A percentile compares a stretch with the other conserved stretches of the same genome.
Conservation (phyloP, 306 rosid species). For the Begonia masoniana region DNA sequence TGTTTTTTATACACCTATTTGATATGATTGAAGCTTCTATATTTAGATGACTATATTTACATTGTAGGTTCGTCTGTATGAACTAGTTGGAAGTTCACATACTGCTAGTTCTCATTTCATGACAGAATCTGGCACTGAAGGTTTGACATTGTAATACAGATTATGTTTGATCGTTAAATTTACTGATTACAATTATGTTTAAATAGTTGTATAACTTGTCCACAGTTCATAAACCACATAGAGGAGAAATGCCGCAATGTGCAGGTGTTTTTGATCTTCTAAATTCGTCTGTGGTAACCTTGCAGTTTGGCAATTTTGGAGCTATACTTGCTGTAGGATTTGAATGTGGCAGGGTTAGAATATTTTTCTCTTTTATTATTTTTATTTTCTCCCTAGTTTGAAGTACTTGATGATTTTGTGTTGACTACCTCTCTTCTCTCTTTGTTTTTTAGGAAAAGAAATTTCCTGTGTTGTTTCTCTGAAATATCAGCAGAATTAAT, state of each 20-base stretch:
- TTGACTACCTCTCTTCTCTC: not conserved
- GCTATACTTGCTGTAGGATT: conserved; percentile 54
- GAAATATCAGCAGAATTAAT: conserved; percentile 12
- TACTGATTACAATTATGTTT: conserved; percentile 5
- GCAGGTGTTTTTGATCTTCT: conserved; percentile 46
- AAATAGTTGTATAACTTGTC: conserved; percentile 16
- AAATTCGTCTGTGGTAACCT: conserved; percentile 41
- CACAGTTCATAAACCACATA: conserved; percentile 37
- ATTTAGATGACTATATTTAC: conserved; percentile 13
- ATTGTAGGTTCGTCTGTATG: conserved; percentile 64
- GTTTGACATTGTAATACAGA: conserved; percentile 17
- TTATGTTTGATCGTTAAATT: not conserved
- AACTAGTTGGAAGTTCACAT: conserved; percentile 28
- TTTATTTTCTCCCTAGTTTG: not conserved
- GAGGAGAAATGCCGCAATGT: conserved; percentile 51
- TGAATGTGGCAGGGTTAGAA: conserved; percentile 65
- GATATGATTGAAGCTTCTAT: conserved; percentile 12
- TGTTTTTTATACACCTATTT: conserved; percentile 7
- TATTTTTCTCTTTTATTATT: conserved; percentile 9
- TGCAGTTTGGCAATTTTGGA: conserved; percentile 52
- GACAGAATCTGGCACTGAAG: conserved; percentile 53
- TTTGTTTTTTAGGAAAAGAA: not conserved
- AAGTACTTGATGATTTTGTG: not conserved
- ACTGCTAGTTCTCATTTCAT: conserved; percentile 33
- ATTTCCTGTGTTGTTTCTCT: not conserved